Base-by-base conservation (phyloP, 306 rosid species). In the Cucurbita maxima region DNA sequence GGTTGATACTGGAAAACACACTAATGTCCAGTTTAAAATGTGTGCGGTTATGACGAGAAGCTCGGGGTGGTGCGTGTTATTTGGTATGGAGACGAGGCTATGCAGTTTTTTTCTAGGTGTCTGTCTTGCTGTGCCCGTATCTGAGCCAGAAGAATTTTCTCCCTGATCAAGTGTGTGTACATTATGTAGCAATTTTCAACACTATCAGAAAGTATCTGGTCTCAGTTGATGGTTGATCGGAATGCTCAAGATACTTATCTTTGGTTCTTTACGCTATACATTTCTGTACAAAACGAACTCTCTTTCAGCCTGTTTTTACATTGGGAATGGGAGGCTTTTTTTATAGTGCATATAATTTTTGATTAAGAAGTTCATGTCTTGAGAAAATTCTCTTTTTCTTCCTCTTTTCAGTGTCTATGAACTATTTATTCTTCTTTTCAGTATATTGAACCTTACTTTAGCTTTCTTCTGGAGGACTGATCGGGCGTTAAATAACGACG, bases 291-390 rank as follows among this genome's bases (percentile, higher is more conserved):
- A 66, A 48, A 68, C 6, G 14, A 50, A 30, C 44, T 48, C 58
- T 69, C 18, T 70, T 70, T 70, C 55, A 22, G 73, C 57, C 57
- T 30, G n/a, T 36, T 75, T 36, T 38, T 19, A 47, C 69, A 38
- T 59, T 41, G 47, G 53, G 34, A 64, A 43, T 34, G 51, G 68
- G 78, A 81, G 69, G 81, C 70, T 81, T 77, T 78, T 77, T 20
- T 74, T 75, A 56, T 19, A 73, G 54, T 25, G 53, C 25, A 66
- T 58, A n/a, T 62, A 37, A 61, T 51, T 75, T 50, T 75, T 53
- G 10, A 8, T 38, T 11, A 54, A 38, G 45, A 25, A 55, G n/a
- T 43, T 66, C 36, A 37, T 10, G 52, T 19, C 53, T 44, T n/a
- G 70, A 38, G 70, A n/a, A 40, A 4, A n/a, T 62, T 62, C 15